These are phyloP conservation scores for Tolypocladium pustulatum DNA, from an alignment of 2,329 filamentous ascomycete genomes.

Conservation along the genomic window DNA sequence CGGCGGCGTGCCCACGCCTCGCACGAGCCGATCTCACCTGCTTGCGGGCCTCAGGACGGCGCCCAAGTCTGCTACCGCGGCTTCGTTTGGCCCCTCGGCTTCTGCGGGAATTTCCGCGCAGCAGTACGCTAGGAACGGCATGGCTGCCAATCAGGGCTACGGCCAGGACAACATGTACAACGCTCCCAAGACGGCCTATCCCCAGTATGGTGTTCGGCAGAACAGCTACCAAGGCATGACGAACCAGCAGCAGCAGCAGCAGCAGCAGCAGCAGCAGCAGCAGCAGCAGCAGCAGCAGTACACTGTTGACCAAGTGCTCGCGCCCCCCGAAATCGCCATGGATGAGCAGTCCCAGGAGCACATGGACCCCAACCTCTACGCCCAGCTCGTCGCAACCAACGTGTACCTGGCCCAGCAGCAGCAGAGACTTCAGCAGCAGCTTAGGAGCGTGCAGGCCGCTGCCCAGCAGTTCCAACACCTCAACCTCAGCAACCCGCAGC, in stretches of 20 bases:
- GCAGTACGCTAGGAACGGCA: conserved; percentile 33
- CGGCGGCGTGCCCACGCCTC: conserved; percentile 66
- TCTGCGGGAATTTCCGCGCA: conserved; percentile 28
- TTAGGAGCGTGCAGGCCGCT: conserved; percentile 71
- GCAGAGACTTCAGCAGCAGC: conserved; percentile 87
- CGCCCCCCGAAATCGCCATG: conserved; percentile 71
- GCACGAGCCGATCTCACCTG: conserved; percentile 89
- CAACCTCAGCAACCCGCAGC: conserved; percentile 48
- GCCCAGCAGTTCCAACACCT: conserved; percentile 75
- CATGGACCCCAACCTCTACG: conserved; percentile 79
- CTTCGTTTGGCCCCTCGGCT: conserved; percentile 59
- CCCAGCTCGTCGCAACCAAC: conserved; percentile 84
- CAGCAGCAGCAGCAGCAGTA: conserved; percentile 31
- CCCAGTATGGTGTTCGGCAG: conserved; percentile 31
- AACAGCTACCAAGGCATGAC: conserved; percentile 18
- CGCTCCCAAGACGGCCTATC: conserved; percentile 48
- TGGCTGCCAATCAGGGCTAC: conserved; percentile 32
- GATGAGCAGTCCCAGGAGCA: conserved; percentile 58
- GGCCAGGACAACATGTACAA: conserved; percentile 33
- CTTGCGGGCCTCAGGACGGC: conserved; percentile 88
- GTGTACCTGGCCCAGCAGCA: conserved; percentile 89
- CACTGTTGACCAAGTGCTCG: conserved; percentile 83
- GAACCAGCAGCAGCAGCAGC: conserved; percentile 25
- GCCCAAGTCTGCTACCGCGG: conserved; percentile 71
- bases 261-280: not conserved